Percentiles rank a stretch among this genome's conserved stretches.
Evolutionary conservation across 2,329 filamentous ascomycete genomes (phyloP).

Genomic region (Neopestalotiopsis clavispora): DNA sequence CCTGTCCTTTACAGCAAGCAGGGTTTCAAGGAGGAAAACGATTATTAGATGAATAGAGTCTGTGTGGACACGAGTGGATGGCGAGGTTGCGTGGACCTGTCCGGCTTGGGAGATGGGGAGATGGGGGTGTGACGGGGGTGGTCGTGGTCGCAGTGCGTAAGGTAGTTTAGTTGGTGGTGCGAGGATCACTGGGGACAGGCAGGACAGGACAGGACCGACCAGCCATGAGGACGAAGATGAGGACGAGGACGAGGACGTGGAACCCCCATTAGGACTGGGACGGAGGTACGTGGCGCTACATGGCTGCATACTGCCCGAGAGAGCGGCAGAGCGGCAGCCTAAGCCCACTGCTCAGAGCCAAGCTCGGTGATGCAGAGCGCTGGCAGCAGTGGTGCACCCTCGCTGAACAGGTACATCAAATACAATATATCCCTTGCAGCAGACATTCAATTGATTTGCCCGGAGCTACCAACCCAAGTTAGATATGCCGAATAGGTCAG

Average conservation of each 20-base stretch:
- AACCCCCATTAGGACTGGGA: background rate
- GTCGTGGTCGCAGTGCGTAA: conserved; percentile 1
- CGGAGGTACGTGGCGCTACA: too few relatives aligned
- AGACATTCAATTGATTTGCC: too few relatives aligned
- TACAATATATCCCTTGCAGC: too few relatives aligned
- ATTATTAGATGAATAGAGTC: conserved; percentile 15
- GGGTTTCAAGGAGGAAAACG: conserved; percentile 19
- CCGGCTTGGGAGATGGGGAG: conserved; percentile 10
- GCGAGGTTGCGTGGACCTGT: conserved; percentile 18
- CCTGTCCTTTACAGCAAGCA: background rate
- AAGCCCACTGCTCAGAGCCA: too few relatives aligned
- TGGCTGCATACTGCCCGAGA: too few relatives aligned
- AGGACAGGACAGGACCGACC: background rate
- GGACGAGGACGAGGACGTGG: too few relatives aligned
- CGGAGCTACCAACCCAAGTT: too few relatives aligned
- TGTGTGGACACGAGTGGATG: conserved; percentile 14
- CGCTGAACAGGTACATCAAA: too few relatives aligned
- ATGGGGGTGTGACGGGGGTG: background rate
- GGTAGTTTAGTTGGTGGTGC: background rate
- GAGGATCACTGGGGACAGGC: background rate
- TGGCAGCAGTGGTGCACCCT: too few relatives aligned
- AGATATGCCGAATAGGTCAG: background rate
- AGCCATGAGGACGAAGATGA: background rate
- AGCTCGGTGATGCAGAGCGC: too few relatives aligned
- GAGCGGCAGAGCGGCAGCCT: too few relatives aligned